Evolutionary conservation across 441 rosid species (phyloP), one percentile per base, ranked within the genome.

Genomic region (California macrophylla): DNA sequence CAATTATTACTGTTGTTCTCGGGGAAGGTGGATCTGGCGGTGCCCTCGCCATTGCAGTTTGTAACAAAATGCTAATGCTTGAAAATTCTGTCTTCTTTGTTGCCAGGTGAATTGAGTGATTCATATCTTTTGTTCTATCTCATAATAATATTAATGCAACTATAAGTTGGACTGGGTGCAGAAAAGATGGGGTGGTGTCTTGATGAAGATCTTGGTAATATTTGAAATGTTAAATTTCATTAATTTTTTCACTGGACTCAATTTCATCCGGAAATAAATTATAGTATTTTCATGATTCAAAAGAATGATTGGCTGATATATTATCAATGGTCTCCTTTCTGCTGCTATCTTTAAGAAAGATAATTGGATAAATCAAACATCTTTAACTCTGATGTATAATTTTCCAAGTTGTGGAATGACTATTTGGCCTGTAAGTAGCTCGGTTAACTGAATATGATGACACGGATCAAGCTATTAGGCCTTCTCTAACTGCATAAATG

Each of bases 11-110:
- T n/a, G 85, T 94, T 66, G 96, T 94, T 76, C 89, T 87, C 67
- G 96, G 96, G 58, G 97, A 94, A 86, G 97, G 98, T 83, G 98
- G 97, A 73, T 90, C 94, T 83, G 97, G 97, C 72, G 97, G 97
- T 79, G 97, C 98, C 71, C 74, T 91, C 78, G 97, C 97, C 72
- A 89, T 91, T 76, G 96, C 86, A 10, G 92, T 96, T 80, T 90
- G 92, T 69, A 94, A 94, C 81, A 88, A 87, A 76, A 74, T 94
- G 82, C 69, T 90, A 64, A 91, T 90, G 97, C 90, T 91, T 72
- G 97, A 94, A 81, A 94, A 91, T 63, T 89, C 94, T 12, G 96
- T 86, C 66, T 91, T 94, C 77, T 94, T 87, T 78, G 94, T 90
- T 76, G 97, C 98, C 69, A 91, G 98, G 97, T 91, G 84, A 82